phyloP scores from a whole-genome alignment of 139 green algal species.

The Closterium sp. region DNA sequence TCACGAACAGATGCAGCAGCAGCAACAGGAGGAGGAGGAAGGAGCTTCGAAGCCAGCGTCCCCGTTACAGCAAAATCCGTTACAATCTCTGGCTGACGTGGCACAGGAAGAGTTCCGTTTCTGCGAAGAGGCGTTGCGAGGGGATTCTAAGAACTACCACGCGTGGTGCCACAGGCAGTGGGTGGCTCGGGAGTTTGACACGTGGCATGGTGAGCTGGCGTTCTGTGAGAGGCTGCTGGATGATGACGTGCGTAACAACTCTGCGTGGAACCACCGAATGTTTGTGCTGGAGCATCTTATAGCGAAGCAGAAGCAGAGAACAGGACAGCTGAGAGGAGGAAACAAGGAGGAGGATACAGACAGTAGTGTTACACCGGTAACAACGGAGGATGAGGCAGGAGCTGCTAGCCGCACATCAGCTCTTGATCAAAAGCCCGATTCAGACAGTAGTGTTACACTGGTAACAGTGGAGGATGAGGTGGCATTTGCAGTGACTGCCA shows the following conservation, averaged over 20 bases:
- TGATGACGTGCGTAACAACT: slow-evolving; percentile 54
- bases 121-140: neutral
- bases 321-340: neutral
- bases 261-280: slow-evolving; percentile 21
- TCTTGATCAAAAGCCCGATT: too few relatives aligned
- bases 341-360: neutral
- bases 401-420: too few relatives aligned
- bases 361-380: neutral
- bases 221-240: slow-evolving; percentile 46
- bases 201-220: slow-evolving; percentile 50
- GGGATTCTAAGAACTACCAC: slow-evolving; percentile 55
- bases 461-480: slow-evolving; percentile 20
- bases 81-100: neutral
- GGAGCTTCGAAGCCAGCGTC: neutral
- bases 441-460: neutral
- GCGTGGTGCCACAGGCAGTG: slow-evolving; percentile 53
- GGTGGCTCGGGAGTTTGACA: slow-evolving; percentile 47
- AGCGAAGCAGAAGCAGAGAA: neutral
- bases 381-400: slow-evolving; percentile 9
- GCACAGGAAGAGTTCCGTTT: neutral
- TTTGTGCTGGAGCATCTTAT: neutral
- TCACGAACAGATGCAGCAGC: neutral
- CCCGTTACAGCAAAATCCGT: too few relatives aligned
- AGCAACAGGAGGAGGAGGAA: neutral
- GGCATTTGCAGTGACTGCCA: slow-evolving; percentile 12